Base-by-base conservation (phyloP, 164 flowering plant genomes). In the Stephania japonica region DNA sequence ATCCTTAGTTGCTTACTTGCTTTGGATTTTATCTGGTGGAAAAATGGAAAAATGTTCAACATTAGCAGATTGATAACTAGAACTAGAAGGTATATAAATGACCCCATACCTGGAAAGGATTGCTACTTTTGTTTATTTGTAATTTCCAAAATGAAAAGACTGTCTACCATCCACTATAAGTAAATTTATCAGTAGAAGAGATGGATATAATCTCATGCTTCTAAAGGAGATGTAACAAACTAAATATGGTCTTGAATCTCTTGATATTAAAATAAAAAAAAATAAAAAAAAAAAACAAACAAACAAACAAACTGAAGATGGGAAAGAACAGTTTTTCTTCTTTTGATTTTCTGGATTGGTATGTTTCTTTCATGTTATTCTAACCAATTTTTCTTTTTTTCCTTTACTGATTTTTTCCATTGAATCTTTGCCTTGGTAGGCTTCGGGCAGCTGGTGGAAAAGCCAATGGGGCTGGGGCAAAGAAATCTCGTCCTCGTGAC, bases 401-500 rank as follows among this genome's bases (percentile, higher is more conserved):
- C 19, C 59, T 50, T 50, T 13, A 4, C 59, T 14, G 9, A 59
- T 5, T 19, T 59, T 59, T 1, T 59, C 3, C 21, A n/a, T 19
- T 18, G n/a, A 56, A 59, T 59, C 64, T 65, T 42, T 65, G 42
- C 1, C 4, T 66, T 7, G 32, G 59, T 68, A 73, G 75, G 41
- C 32, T 32, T 32, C 41, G 75, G 43, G 75, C 71, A 2, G 75
- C 64, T 73, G 70, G 53, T 73, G 64, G 64, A 25, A 73, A 73
- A 73, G 65, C 50, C 43, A 73, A 67, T 67, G 70, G 13, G 26
- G 42, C 42, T 50, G 43, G 69, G 43, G 84, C 70, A 67, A 93
- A 85, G 90, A 91, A 85, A 85, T 65, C 82, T 25, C 90, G 95
- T 13, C 23, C 81, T 21, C 90, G 92, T 67, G 97, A 89, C 66